Conservation (phyloP, 352 stramenopile species). For the Pythium scleroteichum region DNA sequence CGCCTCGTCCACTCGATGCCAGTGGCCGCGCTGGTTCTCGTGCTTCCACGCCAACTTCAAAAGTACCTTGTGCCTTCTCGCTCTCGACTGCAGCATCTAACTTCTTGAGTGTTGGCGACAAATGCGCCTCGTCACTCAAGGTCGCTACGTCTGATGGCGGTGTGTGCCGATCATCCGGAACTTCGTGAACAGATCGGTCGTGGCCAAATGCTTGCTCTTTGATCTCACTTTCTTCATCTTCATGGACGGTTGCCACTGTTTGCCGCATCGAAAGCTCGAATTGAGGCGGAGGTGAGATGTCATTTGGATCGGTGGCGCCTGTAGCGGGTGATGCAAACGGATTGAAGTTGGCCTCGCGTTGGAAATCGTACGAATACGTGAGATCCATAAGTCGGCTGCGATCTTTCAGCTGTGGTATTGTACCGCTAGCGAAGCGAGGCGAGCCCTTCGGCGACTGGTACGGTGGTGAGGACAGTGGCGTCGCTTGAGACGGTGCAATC, state of each 20-base stretch:
- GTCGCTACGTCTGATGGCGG: too few relatives aligned
- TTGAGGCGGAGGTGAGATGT: neutral
- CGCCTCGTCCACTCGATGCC: too few relatives aligned
- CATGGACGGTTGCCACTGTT: constrained; percentile 16
- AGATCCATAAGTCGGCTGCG: constrained; percentile 49
- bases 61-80: too few relatives aligned
- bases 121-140: neutral
- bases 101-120: neutral
- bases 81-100: too few relatives aligned
- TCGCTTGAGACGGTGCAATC: constrained; percentile 3
- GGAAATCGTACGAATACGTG: constrained; percentile 67
- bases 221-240: constrained; percentile 12
- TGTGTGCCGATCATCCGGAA: too few relatives aligned
- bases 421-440: constrained; percentile 16
- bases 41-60: neutral
- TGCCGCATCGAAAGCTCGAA: constrained; percentile 7
- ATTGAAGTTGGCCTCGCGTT: constrained; percentile 55
- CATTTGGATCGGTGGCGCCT: neutral
- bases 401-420: neutral
- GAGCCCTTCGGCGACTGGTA: constrained; percentile 9
- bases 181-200: neutral
- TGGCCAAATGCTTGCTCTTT: constrained; percentile 14
- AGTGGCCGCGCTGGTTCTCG: too few relatives aligned
- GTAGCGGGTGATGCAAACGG: constrained; percentile 43
- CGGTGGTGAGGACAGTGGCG: neutral